Conservation (phyloP, 176 grass and related monocot species). For the Carex pumila region DNA sequence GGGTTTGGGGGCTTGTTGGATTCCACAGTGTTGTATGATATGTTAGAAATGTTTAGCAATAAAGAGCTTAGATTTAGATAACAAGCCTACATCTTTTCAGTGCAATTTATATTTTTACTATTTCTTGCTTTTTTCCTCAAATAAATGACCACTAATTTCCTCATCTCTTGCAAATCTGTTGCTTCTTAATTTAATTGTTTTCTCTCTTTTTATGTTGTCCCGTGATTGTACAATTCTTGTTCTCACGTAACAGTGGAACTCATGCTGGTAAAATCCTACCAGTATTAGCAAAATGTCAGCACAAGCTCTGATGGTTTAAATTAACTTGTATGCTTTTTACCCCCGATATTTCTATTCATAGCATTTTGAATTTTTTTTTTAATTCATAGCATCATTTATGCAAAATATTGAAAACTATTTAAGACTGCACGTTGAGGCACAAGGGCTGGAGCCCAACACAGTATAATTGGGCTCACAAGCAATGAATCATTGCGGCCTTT, state of each 20-base stretch:
- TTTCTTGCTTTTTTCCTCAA: not conserved
- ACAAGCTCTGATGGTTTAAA: not conserved
- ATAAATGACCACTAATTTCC: not conserved
- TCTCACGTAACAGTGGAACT: no score
- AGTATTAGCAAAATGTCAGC: not conserved
- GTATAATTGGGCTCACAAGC: no score
- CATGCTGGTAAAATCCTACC: not conserved
- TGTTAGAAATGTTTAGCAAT: conserved; percentile 14
- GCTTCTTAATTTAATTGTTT: not conserved
- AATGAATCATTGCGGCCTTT: no score
- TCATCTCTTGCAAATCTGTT: not conserved
- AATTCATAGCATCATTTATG: not conserved
- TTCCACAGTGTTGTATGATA: not conserved
- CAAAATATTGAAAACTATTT: no score
- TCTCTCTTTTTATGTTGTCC: not conserved
- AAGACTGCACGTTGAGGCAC: no score
- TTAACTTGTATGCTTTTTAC: not conserved
- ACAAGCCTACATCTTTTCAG: not conserved
- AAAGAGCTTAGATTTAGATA: conserved; percentile 19
- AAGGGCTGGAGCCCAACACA: no score
- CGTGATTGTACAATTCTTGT: not conserved
- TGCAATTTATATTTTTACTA: not conserved
- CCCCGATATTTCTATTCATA: no score
- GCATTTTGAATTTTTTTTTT: no score
- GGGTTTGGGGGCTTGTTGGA: not conserved